Percentiles rank a stretch among this genome's conserved stretches.
Evolutionary conservation across 257 asterid genomes (phyloP).

Genomic region (Paraleonurus japonicus): DNA sequence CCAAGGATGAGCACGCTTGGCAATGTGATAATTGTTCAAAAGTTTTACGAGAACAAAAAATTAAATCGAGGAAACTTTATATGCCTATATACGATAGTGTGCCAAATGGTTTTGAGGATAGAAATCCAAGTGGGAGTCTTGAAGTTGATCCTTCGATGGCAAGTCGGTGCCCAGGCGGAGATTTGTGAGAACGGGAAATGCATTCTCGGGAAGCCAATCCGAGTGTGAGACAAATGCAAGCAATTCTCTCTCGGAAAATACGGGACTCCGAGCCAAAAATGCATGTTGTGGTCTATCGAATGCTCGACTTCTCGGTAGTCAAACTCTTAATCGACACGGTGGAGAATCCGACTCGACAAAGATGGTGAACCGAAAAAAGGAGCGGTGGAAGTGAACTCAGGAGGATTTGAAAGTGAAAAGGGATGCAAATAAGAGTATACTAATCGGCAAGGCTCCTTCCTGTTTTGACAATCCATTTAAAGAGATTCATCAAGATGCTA

Average conservation of each 20-base stretch:
- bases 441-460: conserved; percentile 71
- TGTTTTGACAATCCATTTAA: conserved; percentile 74
- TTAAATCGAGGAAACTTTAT: conserved; percentile 33
- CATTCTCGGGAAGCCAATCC: conserved; percentile 23
- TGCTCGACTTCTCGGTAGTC: conserved; percentile 30
- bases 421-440: conserved; percentile 82
- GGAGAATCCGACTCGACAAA: conserved; percentile 30
- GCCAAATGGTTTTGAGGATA: conserved; percentile 31
- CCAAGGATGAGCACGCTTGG: conserved; percentile 92
- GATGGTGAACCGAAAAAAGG: conserved; percentile 40
- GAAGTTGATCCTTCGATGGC: conserved; percentile 34
- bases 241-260: conserved; percentile 28
- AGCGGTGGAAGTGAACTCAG: conserved; percentile 41
- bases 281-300: conserved; percentile 24
- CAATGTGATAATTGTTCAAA: conserved; percentile 89
- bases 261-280: conserved; percentile 18
- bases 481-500: conserved; percentile 87
- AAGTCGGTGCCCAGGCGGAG: conserved; percentile 24
- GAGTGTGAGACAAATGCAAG: conserved; percentile 32
- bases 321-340: conserved; percentile 20
- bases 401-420: conserved; percentile 70
- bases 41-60: conserved; percentile 46
- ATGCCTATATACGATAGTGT: conserved; percentile 24
- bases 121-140: conserved; percentile 31
- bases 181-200: conserved; percentile 26